Percentiles rank a stretch among this genome's conserved stretches.
phyloP scores from a whole-genome alignment of 352 stramenopile genomes.

The Thalassiosira ordinaria region DNA sequence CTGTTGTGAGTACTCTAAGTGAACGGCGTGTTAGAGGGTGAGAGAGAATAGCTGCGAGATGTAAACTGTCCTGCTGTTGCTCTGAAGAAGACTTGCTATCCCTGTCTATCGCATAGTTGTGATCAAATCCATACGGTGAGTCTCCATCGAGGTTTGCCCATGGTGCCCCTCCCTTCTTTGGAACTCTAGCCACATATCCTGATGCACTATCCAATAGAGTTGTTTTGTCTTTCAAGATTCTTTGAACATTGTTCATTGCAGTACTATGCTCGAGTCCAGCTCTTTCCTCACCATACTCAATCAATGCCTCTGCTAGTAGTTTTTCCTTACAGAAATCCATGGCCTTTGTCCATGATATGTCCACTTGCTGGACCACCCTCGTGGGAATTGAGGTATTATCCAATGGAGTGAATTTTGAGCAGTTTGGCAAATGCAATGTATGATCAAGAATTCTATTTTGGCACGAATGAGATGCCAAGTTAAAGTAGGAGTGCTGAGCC shows the following conservation, averaged over 20 bases:
- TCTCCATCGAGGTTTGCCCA: slow-evolving; percentile 18
- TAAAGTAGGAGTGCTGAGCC: slow-evolving; percentile 79
- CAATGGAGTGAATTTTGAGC: slow-evolving; percentile 66
- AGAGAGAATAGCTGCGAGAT: slow-evolving; percentile 46
- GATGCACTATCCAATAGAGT: background rate
- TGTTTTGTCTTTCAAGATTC: slow-evolving; percentile 4
- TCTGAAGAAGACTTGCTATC: slow-evolving; percentile 3
- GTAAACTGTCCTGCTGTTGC: slow-evolving; percentile 25
- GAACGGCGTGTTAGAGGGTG: slow-evolving; percentile 46
- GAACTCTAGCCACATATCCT: slow-evolving; percentile 12
- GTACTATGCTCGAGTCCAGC: slow-evolving; percentile 8
- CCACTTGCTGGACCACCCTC: slow-evolving; percentile 51
- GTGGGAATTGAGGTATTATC: slow-evolving; percentile 69
- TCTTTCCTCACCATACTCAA: slow-evolving; percentile 49
- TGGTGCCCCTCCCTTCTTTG: slow-evolving; percentile 11
- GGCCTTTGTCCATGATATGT: slow-evolving; percentile 12
- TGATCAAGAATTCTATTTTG: slow-evolving; percentile 66
- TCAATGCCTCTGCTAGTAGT: slow-evolving; percentile 58
- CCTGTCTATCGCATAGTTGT: slow-evolving; percentile 73
- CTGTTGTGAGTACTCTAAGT: slow-evolving; percentile 57
- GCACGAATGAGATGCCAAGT: slow-evolving; percentile 56
- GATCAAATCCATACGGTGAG: slow-evolving; percentile 76
- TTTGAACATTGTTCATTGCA: slow-evolving; percentile 4
- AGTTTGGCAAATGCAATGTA: slow-evolving; percentile 52
- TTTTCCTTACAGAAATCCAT: slow-evolving; percentile 61